A percentile compares a stretch with the other conserved stretches of the same genome.
Conservation (phyloP, 768 basidiomycete species). For the Kwoniella botswanensis region DNA sequence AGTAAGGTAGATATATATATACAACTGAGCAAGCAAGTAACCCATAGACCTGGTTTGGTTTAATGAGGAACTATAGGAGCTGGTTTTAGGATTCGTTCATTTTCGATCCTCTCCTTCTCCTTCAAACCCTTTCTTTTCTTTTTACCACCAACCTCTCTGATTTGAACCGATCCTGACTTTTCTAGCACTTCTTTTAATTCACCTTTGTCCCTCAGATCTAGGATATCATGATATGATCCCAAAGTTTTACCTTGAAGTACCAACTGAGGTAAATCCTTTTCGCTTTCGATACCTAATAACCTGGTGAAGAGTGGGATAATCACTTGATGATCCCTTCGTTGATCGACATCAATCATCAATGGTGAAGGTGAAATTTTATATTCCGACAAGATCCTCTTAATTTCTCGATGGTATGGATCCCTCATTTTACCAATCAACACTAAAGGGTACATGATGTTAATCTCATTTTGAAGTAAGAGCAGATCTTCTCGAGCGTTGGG, state of each 20-base stretch:
- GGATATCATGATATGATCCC: conserved; percentile 49
- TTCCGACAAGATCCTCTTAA: conserved; percentile 50
- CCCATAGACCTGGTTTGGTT: too few species aligned
- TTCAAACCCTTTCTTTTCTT: conserved; percentile 54
- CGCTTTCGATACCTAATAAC: conserved; percentile 33
- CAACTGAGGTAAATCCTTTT: conserved; percentile 48
- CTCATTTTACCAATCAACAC: conserved; percentile 57
- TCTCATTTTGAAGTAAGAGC: conserved; percentile 47
- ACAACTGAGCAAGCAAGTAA: neutral
- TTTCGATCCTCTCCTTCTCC: conserved; percentile 53
- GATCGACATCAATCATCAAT: conserved; percentile 57
- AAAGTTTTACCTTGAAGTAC: conserved; percentile 45
- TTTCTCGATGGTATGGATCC: conserved; percentile 56
- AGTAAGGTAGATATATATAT: neutral
- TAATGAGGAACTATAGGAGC: conserved; percentile 37
- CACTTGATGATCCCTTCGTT: conserved; percentile 39
- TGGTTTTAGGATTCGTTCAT: conserved; percentile 53
- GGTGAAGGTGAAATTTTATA: conserved; percentile 53
- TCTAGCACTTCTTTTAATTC: conserved; percentile 40
- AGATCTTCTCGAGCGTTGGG: conserved; percentile 49
- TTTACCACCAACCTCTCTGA: conserved; percentile 40
- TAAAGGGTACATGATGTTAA: conserved; percentile 52
- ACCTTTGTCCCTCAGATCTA: conserved; percentile 41
- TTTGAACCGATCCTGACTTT: conserved; percentile 32
- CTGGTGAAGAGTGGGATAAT: conserved; percentile 50